Base-by-base conservation (phyloP, 164 flowering plant genomes). In the Hamamelis virginiana region DNA sequence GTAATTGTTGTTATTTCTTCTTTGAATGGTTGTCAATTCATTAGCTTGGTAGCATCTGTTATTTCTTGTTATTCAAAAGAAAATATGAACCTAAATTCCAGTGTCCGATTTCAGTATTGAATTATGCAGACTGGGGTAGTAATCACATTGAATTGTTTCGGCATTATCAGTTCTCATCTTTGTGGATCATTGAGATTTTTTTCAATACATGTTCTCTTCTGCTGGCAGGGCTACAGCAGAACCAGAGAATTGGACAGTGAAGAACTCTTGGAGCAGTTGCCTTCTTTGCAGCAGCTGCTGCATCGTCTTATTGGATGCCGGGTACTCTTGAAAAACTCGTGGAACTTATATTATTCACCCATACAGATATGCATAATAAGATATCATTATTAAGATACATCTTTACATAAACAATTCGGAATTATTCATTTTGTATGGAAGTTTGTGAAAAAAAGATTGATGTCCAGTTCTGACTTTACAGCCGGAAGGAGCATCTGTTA, bases 401-500 rank as follows among this genome's bases (percentile, higher is more conserved):
- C 60, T 57, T 25, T 1, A 25, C 10, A 6, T 57, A 14, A 38
- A 22, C 14, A 25, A 11, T 11, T 25, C 15, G 5, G 33, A 28
- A 8, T 1, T 38, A 1, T 33, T 59, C 19, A 59, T 9, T 59
- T 59, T 59, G 63, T 28, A 59, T 18, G 45, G 9, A 9, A 0
- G 27, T 27, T 19, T 45, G 19, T 55, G 51, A 5, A 56, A 18
- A 25, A 26, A 59, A 47, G 23, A 21, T 55, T 72, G 44, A 73
- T 64, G 28, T 46, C 59, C 27, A 15, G 28, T 70, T 72, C 18
- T 67, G 52, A 55, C 12, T 78, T 78, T 81, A 56, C 93, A 95
- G 99, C 99, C 99, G 46, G 99, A 92, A 79, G 98, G 98, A 74
- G 98, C 97, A 66, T 97, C 97, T 67, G 83, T 80, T 65, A 71